Evolutionary conservation across 768 basidiomycete species (phyloP), one percentile per base, ranked within the genome.

Genomic region (Boletus subcaerulescens): DNA sequence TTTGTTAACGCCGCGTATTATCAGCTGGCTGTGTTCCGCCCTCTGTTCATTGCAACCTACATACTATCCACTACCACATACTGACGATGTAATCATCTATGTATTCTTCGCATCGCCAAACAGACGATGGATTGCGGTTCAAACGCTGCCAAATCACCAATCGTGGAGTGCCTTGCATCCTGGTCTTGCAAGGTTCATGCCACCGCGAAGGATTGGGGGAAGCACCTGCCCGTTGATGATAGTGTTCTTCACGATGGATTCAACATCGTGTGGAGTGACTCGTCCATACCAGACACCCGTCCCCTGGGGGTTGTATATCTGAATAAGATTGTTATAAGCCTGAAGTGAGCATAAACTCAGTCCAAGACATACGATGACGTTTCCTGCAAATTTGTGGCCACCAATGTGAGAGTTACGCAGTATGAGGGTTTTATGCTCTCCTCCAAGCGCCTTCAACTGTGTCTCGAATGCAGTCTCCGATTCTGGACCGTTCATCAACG

Each of bases 201-300:
- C 96, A 5, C 91, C 93, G 13, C 96, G 84, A 43, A 98, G 77
- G 17, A 98, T 79, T 14, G 88, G 82, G 0, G 93, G 89, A 15
- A 98, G 78, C 48, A 99, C 80, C 64, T 86, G 80, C 3, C 96
- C 96, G 18, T 81, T 77, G 52, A 94, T 78, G 58, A 99, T 85
- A 17, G 96, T 99, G 61, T 92, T 87, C 60, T 85, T 80, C 45
- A 94, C 92, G 52, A 95, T 86, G 6, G 86, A 82, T 55, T 88
- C 85, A 46, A 94, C 89, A 65, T 96, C 90, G 66, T 93, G 88
- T 9, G 95, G 86, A 24, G 89, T 88, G 7, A 97, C 93, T 24
- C 96, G 86, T 20, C 96, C 96, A 64, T 98, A 98, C 87, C 93
- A 98, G 29, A 98, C 80, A 38, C 86, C 84, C 22, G 89, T 81